Conservation (phyloP, 768 basidiomycete species). For the Holtermanniella nyarrowii region DNA sequence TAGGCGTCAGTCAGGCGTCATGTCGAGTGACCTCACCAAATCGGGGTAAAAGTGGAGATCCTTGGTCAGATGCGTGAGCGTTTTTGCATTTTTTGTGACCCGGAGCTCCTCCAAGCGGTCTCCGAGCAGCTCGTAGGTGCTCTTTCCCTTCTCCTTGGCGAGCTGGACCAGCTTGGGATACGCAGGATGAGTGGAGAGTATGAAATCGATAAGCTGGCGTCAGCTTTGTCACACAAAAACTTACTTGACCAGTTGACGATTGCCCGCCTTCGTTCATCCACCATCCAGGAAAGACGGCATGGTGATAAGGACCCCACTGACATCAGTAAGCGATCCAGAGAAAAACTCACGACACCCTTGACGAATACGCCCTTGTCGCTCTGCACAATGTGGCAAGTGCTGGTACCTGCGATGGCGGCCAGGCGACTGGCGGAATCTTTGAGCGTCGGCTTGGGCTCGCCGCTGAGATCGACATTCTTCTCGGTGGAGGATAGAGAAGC, state of each 20-base stretch:
- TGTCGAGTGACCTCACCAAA: slow-evolving; percentile 43
- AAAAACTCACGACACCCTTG: slow-evolving; percentile 47
- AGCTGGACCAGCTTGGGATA: slow-evolving; percentile 58
- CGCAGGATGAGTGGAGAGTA: slow-evolving; percentile 83
- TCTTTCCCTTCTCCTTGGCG: slow-evolving; percentile 48
- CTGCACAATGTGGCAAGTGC: slow-evolving; percentile 87
- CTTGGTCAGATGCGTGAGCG: slow-evolving; percentile 73
- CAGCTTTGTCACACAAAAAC: slow-evolving; percentile 2
- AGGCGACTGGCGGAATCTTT: slow-evolving; percentile 70
- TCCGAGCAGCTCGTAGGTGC: slow-evolving; percentile 51
- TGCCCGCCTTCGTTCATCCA: slow-evolving; percentile 99
- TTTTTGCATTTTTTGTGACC: slow-evolving; percentile 50
- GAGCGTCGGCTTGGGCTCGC: slow-evolving; percentile 51
- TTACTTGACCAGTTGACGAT: slow-evolving; percentile 88
- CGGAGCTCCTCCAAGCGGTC: slow-evolving; percentile 61
- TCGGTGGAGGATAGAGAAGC: slow-evolving; percentile 55
- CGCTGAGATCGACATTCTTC: slow-evolving; percentile 39
- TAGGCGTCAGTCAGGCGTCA: neutral
- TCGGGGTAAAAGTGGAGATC: slow-evolving; percentile 93
- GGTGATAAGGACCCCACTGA: slow-evolving; percentile 46
- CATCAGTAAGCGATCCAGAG: neutral
- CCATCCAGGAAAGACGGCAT: slow-evolving; percentile 84
- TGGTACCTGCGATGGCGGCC: slow-evolving; percentile 90
- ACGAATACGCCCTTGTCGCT: slow-evolving; percentile 77
- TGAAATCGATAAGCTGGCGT: slow-evolving; percentile 77